These are phyloP conservation scores for Podospora comata DNA, from an alignment of 495 filamentous ascomycete species.

Conservation along the genomic window DNA sequence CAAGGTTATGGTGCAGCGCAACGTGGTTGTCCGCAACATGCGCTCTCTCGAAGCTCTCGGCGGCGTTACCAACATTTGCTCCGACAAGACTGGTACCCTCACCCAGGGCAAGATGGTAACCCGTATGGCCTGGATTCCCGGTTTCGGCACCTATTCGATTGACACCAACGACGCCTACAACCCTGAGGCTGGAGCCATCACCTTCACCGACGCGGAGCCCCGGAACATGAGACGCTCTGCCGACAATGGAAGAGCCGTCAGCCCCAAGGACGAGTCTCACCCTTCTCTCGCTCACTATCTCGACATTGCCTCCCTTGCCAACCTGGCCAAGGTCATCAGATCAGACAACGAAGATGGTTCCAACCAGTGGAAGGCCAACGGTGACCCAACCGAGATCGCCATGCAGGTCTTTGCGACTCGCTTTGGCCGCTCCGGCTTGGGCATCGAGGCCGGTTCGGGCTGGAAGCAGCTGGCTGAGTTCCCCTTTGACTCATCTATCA, in stretches of 20 bases:
- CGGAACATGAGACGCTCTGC: constrained; percentile 1
- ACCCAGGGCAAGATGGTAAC: constrained; percentile 75
- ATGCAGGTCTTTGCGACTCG: constrained; percentile 74
- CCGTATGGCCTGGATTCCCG: constrained; percentile 49
- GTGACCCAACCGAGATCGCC: constrained; percentile 82
- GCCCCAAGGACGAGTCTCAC: background rate
- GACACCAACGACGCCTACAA: constrained; percentile 34
- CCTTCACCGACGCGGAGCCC: constrained; percentile 9
- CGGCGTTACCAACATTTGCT: constrained; percentile 82
- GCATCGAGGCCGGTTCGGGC: constrained; percentile 38
- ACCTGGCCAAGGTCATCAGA: constrained; percentile 14
- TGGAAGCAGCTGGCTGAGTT: constrained; percentile 63
- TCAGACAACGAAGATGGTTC: constrained; percentile 30
- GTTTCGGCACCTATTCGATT: constrained; percentile 3
- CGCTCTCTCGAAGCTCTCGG: constrained; percentile 77
- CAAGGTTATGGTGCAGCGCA: constrained; percentile 69
- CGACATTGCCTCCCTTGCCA: constrained; percentile 13
- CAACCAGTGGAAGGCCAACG: constrained; percentile 61
- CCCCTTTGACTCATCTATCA: constrained; percentile 76
- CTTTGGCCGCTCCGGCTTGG: constrained; percentile 58
- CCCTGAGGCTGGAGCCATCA: constrained; percentile 28
- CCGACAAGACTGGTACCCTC: constrained; percentile 83
- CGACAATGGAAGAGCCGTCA: constrained; percentile 2
- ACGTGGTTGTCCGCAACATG: constrained; percentile 70
- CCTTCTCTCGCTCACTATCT: constrained; percentile 5